Base-by-base conservation (phyloP, 1,284 basidiomycete genomes). In the Spongispora temasekensis region DNA sequence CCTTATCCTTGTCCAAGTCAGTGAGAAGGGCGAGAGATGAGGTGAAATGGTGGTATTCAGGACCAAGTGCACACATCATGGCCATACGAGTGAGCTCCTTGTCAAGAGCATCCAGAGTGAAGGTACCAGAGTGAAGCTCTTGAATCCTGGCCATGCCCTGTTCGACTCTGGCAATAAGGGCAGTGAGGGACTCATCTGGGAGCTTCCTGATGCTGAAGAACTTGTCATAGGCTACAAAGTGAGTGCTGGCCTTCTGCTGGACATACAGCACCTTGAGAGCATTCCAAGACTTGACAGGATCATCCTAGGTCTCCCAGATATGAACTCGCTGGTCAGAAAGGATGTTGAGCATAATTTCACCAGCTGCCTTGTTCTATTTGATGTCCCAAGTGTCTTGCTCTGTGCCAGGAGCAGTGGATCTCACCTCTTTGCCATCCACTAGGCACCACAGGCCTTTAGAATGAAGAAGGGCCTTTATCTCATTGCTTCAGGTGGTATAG, bases 221-320 rank as follows among this genome's bases (percentile, higher is more conserved):
- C 28, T 69, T 55, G 30, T 76, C 70, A 66, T 74, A 77, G 58
- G 74, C 71, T 56, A 72, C 75, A 63, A 76, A 76, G 25, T 68
- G 58, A 46, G 61, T 55, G 1, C 52, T 35, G 5, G 56, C 42
- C 28, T 55, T 57, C 25, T 57, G 56, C 10, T 61, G 44, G 10
- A 61, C 19, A 23, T 25, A 59, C 3, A 59, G 13, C 4, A 12
- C 19, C 10, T 28, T 17, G 15, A 50, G 27, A 19, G 46, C 46
- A 7, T 12, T 50, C 42, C 61, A 62, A 6, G 58, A 44, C 10
- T 32, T 28, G 9, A 25, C 34, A 3, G 51, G 61, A 32, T 62
- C 30, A 21, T 62, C 61, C 55, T 60, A 25, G 23, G 53, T 15
- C 2, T 5, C 35, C 19, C 55, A 15, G 7, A 62, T 55, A 27